Evolutionary conservation across 768 basidiomycete species (phyloP), one percentile per base, ranked within the genome.

Genomic region (Kwoniella pini): DNA sequence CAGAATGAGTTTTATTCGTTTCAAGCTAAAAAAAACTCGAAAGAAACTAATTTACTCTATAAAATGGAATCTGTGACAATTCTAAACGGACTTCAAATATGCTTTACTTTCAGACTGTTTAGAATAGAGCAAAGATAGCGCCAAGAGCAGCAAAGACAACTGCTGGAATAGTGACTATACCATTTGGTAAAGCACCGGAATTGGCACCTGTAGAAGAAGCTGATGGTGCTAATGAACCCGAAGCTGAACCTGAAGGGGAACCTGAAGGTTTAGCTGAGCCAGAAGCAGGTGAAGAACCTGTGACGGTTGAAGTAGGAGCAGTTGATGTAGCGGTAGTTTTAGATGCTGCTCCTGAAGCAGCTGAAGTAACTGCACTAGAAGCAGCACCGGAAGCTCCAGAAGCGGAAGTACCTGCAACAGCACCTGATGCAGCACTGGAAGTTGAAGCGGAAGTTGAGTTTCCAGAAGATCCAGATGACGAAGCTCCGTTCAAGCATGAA

Each of bases 61-160:
- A 36, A 42, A 38, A 31, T 53, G 31, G 33, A 21, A 31, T 53
- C 24, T 21, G 24, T 10, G 7, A 9, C 15, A 12, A 52, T 52
- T 4, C 26, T 11, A 33, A 15, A 30, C 4, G 12, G 21, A 24
- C 13, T 39, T 13, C 26, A 22, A 27, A 17, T 31, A 17, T 19
- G 27, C 6, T n/a, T 12, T 46, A 27, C 12, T 26, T 46, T 27
- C n/a, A 53, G 13, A 19, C 24, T 3, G 24, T 42, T 65, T 72
- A 72, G 63, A 68, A 61, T 38, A 72, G 62, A 46, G 67, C 62
- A 38, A 59, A 57, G 54, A 72, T 39, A 45, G 51, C 67, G 45
- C 70, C 70, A 27, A 64, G 44, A 27, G 43, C 59, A 31, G 57
- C 64, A 57, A 66, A 54, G 50, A 67, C 44, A 55, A 72, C 56